These are phyloP conservation scores for Pseudogymnoascus sp. DNA, from an alignment of 2,329 filamentous ascomycete species.

Conservation along the genomic window DNA sequence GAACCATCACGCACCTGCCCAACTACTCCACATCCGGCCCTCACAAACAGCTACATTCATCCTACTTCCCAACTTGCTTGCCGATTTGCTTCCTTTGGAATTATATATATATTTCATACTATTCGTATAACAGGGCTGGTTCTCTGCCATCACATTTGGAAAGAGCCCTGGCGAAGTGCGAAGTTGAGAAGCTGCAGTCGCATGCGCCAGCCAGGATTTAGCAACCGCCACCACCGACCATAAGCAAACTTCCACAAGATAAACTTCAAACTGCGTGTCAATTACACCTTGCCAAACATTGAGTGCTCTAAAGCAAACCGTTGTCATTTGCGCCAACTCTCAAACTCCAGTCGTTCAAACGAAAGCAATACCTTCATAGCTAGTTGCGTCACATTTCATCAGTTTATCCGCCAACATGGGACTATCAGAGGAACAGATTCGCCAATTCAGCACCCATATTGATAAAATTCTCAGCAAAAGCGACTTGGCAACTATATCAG, in stretches of 20 bases:
- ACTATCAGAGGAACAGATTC: conserved; percentile 21
- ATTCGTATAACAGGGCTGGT: not conserved
- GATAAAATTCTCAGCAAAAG: conserved; percentile 30
- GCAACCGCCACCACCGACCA: not conserved
- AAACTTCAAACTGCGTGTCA: not conserved
- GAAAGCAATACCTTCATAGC: not conserved
- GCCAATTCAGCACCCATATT: conserved; percentile 31
- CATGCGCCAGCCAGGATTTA: conserved; percentile 1
- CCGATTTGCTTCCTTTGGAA: not conserved
- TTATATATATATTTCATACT: not conserved
- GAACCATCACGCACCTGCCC: not conserved
- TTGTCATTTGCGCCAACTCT: not conserved
- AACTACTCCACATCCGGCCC: not conserved
- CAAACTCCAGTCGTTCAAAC: not conserved
- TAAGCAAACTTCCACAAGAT: not conserved
- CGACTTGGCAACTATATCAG: conserved; percentile 32
- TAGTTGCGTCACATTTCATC: not conserved
- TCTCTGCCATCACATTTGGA: not conserved
- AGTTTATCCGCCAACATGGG: conserved; percentile 1
- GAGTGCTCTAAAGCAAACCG: not conserved
- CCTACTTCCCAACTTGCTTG: not conserved
- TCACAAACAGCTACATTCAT: not conserved
- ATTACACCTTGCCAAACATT: not conserved
- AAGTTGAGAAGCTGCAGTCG: not conserved
- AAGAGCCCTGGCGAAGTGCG: not conserved